Evolutionary conservation across 2,329 filamentous ascomycete genomes (phyloP).

Genomic region (Clonostachys chloroleuca): DNA sequence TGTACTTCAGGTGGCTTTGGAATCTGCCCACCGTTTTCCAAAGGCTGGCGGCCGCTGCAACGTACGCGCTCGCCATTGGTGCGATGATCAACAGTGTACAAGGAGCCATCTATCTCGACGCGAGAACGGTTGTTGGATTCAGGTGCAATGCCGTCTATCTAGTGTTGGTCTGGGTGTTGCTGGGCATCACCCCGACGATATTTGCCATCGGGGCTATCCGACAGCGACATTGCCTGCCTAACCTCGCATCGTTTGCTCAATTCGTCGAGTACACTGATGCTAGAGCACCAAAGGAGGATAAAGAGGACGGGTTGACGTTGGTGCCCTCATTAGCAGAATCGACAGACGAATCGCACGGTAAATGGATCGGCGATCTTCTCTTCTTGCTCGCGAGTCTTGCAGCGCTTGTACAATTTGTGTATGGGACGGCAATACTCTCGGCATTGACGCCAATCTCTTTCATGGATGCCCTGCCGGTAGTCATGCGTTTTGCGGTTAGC

Average conservation of each 20-base stretch:
- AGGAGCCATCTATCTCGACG: background rate
- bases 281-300: no score
- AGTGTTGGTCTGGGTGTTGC: background rate
- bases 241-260: no score
- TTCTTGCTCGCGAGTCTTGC: background rate
- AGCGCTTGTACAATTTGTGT: background rate
- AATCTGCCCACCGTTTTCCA: background rate
- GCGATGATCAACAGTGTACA: background rate
- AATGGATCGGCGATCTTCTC: background rate
- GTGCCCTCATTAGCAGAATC: no score
- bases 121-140: background rate
- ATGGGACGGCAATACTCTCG: background rate
- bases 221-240: no score
- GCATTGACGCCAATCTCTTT: background rate
- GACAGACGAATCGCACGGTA: background rate
- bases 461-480: background rate
- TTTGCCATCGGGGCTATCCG: no score
- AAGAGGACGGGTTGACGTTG: no score
- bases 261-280: no score
- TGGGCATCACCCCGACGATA: background rate
- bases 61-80: background rate
- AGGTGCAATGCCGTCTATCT: background rate
- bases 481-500: background rate
- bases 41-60: background rate
- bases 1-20: background rate